Evolutionary conservation across 2,329 filamentous ascomycete species (phyloP), one percentile per base, ranked within the genome.

Genomic region (Fusarium sp.): DNA sequence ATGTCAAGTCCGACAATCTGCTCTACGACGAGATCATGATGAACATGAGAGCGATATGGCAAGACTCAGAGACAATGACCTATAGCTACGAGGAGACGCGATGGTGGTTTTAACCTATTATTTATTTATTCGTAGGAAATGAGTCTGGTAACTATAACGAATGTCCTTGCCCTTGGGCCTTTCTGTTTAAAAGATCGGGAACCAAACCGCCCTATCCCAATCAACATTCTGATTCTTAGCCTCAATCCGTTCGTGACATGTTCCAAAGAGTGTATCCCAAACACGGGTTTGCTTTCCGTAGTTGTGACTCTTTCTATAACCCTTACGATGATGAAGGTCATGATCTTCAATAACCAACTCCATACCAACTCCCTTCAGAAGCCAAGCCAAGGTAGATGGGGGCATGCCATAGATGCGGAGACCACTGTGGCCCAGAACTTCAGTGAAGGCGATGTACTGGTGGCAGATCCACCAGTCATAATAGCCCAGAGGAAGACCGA

Each of bases 391-490:
- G 3, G 69, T 72, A 0, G 69, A 72, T 10, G 62, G 62, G 1
- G 69, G 69, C 62, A 68, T 72, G 12, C 57, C 66, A 10, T 66
- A 72, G 1, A 72, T 33, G 0, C 69, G 59, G 1, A 72, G 69
- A 47, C 69, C 69, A 35, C 67, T 72, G 26, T 72, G 69, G 1
- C 69, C 69, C 0, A 72, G 35, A 7, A 72, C 67, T 16, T 72
- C 69, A 12, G 69, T 72, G n/a, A 72, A 72, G 22, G 62, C 54
- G 0, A 72, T 64, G n/a, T 72, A 72, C 39, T 72, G 69, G 31
- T 72, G 69, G 30, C 69, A 72, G 10, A 72, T 63, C 69, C 69
- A 72, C 69, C 69, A 72, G 1, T 72, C 69, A 6, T 72, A 72
- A 9, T 57, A 72, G 31, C 67, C 69, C 3, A 72, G 22, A 2